Evolutionary conservation across 2,329 filamentous ascomycete species (phyloP).

Genomic region (Colletotrichum falcatum): DNA sequence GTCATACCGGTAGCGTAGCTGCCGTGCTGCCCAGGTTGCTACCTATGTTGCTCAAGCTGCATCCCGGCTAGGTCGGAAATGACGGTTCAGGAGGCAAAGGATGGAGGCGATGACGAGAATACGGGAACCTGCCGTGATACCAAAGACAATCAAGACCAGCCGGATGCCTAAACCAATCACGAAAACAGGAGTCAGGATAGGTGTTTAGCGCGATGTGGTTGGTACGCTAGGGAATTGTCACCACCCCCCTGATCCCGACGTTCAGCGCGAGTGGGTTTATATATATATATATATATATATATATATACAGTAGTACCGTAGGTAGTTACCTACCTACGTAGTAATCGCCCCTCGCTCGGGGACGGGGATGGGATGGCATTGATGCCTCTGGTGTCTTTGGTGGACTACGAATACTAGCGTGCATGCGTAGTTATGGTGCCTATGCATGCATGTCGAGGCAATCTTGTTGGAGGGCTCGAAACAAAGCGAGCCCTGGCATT

Average conservation of each 20-base stretch:
- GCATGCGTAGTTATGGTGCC: too few relatives aligned
- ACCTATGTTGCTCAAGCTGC: constrained; percentile 7
- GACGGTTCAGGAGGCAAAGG: constrained; percentile 8
- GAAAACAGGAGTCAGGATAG: not conserved
- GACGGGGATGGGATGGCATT: too few relatives aligned
- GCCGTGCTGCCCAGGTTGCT: constrained; percentile 8
- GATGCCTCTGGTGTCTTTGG: too few relatives aligned
- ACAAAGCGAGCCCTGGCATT: constrained; percentile 38
- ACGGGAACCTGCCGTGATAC: not conserved
- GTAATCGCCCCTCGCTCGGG: too few relatives aligned
- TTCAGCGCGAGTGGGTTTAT: not conserved
- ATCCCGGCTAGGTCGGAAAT: constrained; percentile 4
- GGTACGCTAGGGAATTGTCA: not conserved
- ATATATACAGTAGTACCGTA: too few relatives aligned
- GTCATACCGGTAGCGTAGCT: constrained; percentile 15
- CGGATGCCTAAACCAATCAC: not conserved
- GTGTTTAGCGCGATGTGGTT: not conserved
- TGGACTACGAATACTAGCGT: too few relatives aligned
- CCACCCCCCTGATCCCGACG: constrained; percentile 3
- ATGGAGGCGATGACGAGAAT: not conserved
- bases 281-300: too few relatives aligned
- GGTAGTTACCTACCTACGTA: too few relatives aligned
- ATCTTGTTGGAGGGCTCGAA: constrained; percentile 35
- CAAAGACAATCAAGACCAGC: not conserved
- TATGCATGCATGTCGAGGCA: constrained; percentile 26